Evolutionary conservation across 805 yeast genomes (phyloP), one percentile per base, ranked within the genome.

Genomic region (Myxozyma udenii): DNA sequence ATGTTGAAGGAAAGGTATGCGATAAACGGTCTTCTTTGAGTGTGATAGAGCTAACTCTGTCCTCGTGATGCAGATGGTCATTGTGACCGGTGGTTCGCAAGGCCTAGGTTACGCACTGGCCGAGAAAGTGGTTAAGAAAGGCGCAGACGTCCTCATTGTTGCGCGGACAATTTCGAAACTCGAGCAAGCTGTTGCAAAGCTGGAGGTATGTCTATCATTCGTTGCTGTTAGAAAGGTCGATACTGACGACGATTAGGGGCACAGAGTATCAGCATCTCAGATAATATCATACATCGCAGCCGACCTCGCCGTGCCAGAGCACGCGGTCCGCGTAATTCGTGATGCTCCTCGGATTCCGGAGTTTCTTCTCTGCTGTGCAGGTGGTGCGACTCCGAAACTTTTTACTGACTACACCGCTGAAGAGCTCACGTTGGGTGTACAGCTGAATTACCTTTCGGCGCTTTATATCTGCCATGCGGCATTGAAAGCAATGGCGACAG

Each of bases 1-100:
- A 39, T 12, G 42, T 39, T 9, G 28, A 39, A 6, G 26, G 42
- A 11, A 39, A 18, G 42, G 42, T 39, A 23, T 21, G 24, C 6
- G n/a, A n/a, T n/a, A n/a, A n/a, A n/a, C n/a, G n/a, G n/a, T n/a
- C n/a, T n/a, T n/a, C n/a, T n/a, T n/a, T n/a, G n/a, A n/a, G n/a
- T n/a, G n/a, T n/a, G n/a, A n/a, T n/a, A n/a, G n/a, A n/a, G n/a
- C n/a, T n/a, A n/a, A n/a, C n/a, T n/a, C n/a, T n/a, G n/a, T n/a
- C n/a, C n/a, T n/a, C n/a, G n/a, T n/a, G n/a, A n/a, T 35, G 78
- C 77, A 61, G 64, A 65, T 78, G 1, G 89, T 84, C 2, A 75
- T 91, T 16, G 76, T 91, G n/a, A 79, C 95, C 0, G 98, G 98
- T 2, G 98, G 88, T 0, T 88, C 96, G 0, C 98, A 91, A 64